Percentiles rank a stretch among this genome's conserved stretches.
These are phyloP conservation scores for Flaveria brownii DNA, from an alignment of 129 eudicot species.

Conservation along the genomic window DNA sequence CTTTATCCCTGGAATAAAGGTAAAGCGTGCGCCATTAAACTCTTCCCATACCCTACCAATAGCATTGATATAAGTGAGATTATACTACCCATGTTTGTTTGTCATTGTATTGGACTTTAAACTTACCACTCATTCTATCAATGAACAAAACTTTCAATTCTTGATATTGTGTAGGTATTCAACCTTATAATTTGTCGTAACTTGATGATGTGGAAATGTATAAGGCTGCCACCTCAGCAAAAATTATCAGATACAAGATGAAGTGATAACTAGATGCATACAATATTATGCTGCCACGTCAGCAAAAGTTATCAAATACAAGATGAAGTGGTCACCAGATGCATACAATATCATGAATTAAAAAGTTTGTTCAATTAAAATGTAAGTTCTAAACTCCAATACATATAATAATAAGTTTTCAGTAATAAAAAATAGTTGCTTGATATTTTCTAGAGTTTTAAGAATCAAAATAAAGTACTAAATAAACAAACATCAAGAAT, in stretches of 20 bases:
- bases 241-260: not conserved
- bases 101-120: not conserved
- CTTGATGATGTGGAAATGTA: not conserved
- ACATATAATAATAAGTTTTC: constrained; percentile 12
- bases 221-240: not conserved
- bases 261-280: not conserved
- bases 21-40: too few relatives aligned
- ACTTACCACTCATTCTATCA: not conserved
- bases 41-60: too few relatives aligned
- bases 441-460: constrained; percentile 10
- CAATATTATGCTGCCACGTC: not conserved
- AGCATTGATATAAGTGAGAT: too few relatives aligned
- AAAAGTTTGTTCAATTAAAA: not conserved
- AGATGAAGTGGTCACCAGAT: not conserved
- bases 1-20: too few relatives aligned
- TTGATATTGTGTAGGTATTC: not conserved
- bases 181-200: too few relatives aligned
- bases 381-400: not conserved
- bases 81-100: too few relatives aligned
- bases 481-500: not conserved
- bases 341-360: not conserved
- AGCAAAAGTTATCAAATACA: not conserved
- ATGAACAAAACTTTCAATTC: not conserved
- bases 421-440: not conserved
- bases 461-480: constrained; percentile 11